Evolutionary conservation across 768 basidiomycete genomes (phyloP).

Genomic region (Clitopilus hobsonii): DNA sequence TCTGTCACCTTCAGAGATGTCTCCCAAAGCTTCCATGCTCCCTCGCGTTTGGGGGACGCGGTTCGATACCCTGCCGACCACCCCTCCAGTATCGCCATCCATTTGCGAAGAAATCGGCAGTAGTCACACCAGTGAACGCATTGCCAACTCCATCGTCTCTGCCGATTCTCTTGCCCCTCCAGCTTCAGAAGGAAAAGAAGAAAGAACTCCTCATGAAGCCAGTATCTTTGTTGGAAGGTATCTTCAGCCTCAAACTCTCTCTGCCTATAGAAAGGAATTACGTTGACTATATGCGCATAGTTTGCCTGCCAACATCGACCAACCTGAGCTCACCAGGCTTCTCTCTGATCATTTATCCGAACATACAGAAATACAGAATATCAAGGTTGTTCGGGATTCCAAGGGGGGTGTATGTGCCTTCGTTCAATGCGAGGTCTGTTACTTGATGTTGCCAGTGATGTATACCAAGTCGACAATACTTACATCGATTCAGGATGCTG

Average conservation of each 20-base stretch:
- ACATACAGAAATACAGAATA: slow-evolving; percentile 58
- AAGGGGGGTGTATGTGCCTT: slow-evolving; percentile 82
- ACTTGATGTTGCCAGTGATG: slow-evolving; percentile 1
- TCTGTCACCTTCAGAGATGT: slow-evolving; percentile 32
- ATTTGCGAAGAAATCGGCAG: slow-evolving; percentile 12
- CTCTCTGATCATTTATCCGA: slow-evolving; percentile 65
- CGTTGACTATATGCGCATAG: slow-evolving; percentile 28
- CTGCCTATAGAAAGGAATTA: too few species aligned
- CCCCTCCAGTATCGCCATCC: slow-evolving; percentile 39
- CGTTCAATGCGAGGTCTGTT: slow-evolving; percentile 73
- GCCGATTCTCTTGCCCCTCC: slow-evolving; percentile 19
- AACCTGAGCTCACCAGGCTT: slow-evolving; percentile 52
- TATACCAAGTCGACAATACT: slow-evolving; percentile 2
- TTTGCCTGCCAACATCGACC: slow-evolving; percentile 66
- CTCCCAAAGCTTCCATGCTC: slow-evolving; percentile 32
- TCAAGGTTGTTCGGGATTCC: slow-evolving; percentile 70
- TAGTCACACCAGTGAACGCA: slow-evolving; percentile 9
- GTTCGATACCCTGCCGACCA: slow-evolving; percentile 58
- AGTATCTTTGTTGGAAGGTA: slow-evolving; percentile 87
- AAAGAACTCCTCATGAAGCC: slow-evolving; percentile 65
- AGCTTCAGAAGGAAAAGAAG: slow-evolving; percentile 25
- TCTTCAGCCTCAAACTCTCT: too few species aligned
- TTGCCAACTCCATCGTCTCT: slow-evolving; percentile 11
- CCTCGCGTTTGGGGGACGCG: slow-evolving; percentile 67
- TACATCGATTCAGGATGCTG: slow-evolving; percentile 41